These are phyloP conservation scores for Geranomyces michiganensis DNA, from an alignment of 192 early-diverging fungal species.

Conservation along the genomic window DNA sequence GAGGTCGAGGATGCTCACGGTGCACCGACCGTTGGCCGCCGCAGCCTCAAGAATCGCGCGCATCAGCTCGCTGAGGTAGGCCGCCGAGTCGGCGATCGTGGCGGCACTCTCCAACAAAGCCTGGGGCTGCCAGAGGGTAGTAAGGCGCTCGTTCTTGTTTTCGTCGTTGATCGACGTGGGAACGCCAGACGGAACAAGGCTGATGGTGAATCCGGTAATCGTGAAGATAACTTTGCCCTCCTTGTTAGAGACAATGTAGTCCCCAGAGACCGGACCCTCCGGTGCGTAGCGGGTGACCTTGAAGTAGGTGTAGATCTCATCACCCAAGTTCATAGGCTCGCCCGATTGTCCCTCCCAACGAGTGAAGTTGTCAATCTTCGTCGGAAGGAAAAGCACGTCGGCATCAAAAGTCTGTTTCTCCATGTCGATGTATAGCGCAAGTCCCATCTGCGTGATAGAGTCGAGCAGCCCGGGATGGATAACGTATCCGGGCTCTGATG, in stretches of 20 bases:
- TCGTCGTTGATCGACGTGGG: not conserved
- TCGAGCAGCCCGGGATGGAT: constrained; percentile 9
- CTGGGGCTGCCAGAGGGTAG: constrained; percentile 17
- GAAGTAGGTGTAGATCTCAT: constrained; percentile 4
- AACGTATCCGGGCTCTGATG: constrained; percentile 1
- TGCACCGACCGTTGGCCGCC: no score
- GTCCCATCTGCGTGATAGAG: constrained; percentile 13
- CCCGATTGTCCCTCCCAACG: constrained; percentile 12
- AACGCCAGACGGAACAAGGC: not conserved
- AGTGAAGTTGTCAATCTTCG: constrained; percentile 11
- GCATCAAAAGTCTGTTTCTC: constrained; percentile 3
- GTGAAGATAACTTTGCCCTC: constrained; percentile 15
- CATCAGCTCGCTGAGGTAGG: no score
- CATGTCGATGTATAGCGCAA: constrained; percentile 9
- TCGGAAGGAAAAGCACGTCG: constrained; percentile 4
- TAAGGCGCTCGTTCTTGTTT: constrained; percentile 12
- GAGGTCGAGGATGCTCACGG: no score
- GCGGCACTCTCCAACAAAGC: not conserved
- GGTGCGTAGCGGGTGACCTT: not conserved
- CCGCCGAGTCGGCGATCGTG: no score
- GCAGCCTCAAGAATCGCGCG: no score
- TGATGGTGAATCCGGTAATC: constrained; percentile 4
- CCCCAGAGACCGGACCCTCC: not conserved
- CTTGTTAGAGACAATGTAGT: constrained; percentile 16
- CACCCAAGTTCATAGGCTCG: not conserved